phyloP scores from a whole-genome alignment of 192 early-diverging fungal species.

The Entrophospora sp. region DNA sequence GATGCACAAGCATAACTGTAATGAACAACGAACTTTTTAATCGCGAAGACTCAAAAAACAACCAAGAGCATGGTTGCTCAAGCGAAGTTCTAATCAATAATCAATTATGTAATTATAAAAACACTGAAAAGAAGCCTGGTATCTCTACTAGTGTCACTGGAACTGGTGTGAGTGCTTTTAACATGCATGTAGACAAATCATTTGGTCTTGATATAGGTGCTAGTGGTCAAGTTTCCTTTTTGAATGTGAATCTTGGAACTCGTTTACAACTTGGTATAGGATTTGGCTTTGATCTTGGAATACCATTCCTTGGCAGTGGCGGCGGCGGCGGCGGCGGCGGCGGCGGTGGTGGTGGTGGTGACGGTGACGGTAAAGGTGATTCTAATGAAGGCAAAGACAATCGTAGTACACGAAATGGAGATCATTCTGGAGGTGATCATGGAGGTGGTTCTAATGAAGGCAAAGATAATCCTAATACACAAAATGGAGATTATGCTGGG shows the following conservation, averaged over 20 bases:
- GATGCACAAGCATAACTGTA: background rate
- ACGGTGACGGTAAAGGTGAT: background rate
- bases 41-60: background rate
- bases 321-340: background rate
- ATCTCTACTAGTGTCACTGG: background rate
- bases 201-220: slow-evolving; percentile 1
- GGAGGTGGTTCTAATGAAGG: background rate
- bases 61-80: background rate
- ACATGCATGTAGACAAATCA: slow-evolving; percentile 8
- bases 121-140: background rate
- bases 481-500: background rate
- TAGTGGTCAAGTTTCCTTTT: slow-evolving; percentile 12
- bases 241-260: slow-evolving; percentile 6
- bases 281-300: background rate
- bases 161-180: slow-evolving; percentile 1
- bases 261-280: slow-evolving; percentile 15
- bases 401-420: background rate
- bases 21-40: background rate
- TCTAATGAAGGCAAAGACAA: background rate
- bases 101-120: background rate
- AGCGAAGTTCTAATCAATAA: background rate
- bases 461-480: background rate
- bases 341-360: background rate
- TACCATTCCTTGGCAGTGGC: slow-evolving; percentile 2
- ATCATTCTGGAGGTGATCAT: background rate